Evolutionary conservation across 2,329 filamentous ascomycete species (phyloP), one percentile per base, ranked within the genome.

Genomic region (Hypocrella siamensis): DNA sequence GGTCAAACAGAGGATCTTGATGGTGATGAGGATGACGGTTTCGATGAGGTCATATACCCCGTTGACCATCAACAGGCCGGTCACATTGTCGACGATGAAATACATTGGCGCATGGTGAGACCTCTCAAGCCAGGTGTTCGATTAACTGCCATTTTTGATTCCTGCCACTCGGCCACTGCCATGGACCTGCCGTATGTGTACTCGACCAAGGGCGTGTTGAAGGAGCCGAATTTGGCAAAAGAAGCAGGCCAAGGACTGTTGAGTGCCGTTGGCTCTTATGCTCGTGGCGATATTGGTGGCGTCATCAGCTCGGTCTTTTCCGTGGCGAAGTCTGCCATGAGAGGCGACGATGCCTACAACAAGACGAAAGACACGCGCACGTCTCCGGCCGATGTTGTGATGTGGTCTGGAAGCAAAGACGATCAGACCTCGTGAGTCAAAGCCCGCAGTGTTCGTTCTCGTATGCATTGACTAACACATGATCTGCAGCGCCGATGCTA

Each of bases 401-500:
- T 94, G 82, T 93, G 86, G 80, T 93, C 83, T 38, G 90, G 90
- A 35, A 92, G 83, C 61, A 94, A 93, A 58, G 90, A 98, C 51
- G 74, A 78, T 38, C 90, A 96, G 58, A 98, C 90, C 43, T 86
- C 80, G 77, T 62, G 38, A 46, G 57, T 53, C 4, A 1, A 11
- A 7, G 10, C 16, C 27, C 10, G 14, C 11, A 16, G 6, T 22
- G 21, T 12, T 26, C 15, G 7, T 14, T 9, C 8, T 15, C 6
- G 26, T 18, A 18, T 17, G 4, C 12, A n/a, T 26, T 12, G 10
- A 28, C 15, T 30, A 22, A 32, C 34, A 14, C 28, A 26, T 33
- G 31, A 45, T 51, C 12, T 14, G 30, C 31, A 93, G 85, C 36
- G 81, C 84, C 58, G 90, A 98, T 54, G 86, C 90, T 10, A 81